A percentile compares a stretch with the other conserved stretches of the same genome.
Conservation (phyloP, 2,329 filamentous ascomycete genomes). For the Magnaporthiopsis poae region DNA sequence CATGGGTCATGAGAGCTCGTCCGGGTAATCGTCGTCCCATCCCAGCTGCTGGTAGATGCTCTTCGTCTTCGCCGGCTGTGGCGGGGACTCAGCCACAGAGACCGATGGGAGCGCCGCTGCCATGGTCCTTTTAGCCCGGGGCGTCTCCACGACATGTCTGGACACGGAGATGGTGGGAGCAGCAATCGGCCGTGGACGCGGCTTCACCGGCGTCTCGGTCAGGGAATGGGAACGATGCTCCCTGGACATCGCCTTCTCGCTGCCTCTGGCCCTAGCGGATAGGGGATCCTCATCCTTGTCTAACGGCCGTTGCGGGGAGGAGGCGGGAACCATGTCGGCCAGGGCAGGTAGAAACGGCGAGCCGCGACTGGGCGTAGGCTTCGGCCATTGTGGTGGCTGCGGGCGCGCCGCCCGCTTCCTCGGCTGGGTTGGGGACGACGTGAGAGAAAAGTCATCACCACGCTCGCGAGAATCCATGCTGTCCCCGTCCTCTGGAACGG, state of each 20-base stretch:
- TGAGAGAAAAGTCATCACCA: constrained; percentile 8
- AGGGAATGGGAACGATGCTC: background rate
- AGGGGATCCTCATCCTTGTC: constrained; percentile 1
- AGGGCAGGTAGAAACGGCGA: background rate
- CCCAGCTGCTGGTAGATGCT: constrained; percentile 47
- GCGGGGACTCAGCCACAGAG: constrained; percentile 7
- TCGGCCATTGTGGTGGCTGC: constrained; percentile 1
- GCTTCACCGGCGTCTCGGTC: background rate
- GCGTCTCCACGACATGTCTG: background rate
- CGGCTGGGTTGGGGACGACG: constrained; percentile 14
- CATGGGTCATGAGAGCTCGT: constrained; percentile 18
- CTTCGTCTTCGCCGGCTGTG: constrained; percentile 19
- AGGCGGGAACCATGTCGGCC: constrained; percentile 12
- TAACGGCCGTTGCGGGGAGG: constrained; percentile 12
- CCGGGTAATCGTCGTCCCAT: constrained; percentile 46
- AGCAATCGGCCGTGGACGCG: background rate
- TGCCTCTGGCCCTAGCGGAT: background rate
- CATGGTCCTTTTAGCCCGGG: constrained; percentile 16
- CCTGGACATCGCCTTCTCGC: background rate
- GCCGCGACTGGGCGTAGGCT: background rate
- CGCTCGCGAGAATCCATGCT: background rate
- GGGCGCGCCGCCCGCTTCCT: constrained; percentile 9
- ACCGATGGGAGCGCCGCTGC: constrained; percentile 8
- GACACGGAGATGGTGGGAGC: background rate
- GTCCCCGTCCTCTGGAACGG: background rate